Base-by-base conservation (phyloP, 2,329 filamentous ascomycete genomes). In the Diplodia seriata region DNA sequence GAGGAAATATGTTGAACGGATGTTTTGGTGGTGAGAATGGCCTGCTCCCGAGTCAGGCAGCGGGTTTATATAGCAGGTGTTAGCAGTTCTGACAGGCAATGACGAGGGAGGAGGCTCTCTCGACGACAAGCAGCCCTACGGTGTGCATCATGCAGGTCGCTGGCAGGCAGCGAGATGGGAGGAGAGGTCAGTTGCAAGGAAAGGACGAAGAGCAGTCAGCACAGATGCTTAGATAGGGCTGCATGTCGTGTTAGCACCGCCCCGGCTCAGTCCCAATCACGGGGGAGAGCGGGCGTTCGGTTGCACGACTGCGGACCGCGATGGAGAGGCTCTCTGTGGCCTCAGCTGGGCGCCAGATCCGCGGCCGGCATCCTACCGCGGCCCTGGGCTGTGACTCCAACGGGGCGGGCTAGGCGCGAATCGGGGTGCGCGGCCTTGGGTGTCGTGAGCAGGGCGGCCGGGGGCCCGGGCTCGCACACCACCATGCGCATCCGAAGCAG, bases 221-320 rank as follows among this genome's bases (percentile, higher is more conserved):
- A 63, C 59, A 63, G 59, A 63, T 63, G 59, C 59, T 63, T 51
- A 66, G 64, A 66, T 66, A 66, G 64, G 64, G 64, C 64, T 66
- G 64, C 64, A 66, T 56, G 59, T 50, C 59, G 59, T 47, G 59
- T 63, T 63, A 51, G 59, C 59, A 63, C 43, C 56, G 61, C 50
- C 50, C 31, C 36, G 26, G 31, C 36, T 23, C 18, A 49, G 20
- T 49, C 23, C 61, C 61, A 51, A 64, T 64, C 61, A 64, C 29
- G n/a, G 36, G 47, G 47, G 18, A 15, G 43, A 62, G 57, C 57
- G 26, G 43, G 43, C 59, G 59, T 63, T 63, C 47, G 59, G 59
- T 63, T 63, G 50, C 59, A 63, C 59, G 59, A 63, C 18, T 26
- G 59, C 56, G 36, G 56, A 47, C 36, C 36, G 56, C 26, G 40